A percentile compares a stretch with the other conserved stretches of the same genome.
Conservation (phyloP, 2,329 filamentous ascomycete genomes). For the Huntiella moniliformis region DNA sequence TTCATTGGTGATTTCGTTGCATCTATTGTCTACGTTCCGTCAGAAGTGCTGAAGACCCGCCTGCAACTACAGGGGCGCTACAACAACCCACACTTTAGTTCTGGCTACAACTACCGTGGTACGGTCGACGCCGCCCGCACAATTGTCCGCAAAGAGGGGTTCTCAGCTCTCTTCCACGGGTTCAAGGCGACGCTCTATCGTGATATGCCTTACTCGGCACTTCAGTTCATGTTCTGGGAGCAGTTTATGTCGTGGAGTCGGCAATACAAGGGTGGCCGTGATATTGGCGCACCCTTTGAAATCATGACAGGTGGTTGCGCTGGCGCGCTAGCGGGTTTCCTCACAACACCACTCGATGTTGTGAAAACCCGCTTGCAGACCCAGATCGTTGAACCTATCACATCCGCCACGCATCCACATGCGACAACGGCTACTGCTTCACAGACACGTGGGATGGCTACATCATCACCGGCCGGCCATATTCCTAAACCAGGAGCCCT, state of each 20-base stretch:
- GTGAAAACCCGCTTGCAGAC: conserved; percentile 96
- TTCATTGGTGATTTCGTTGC: conserved; percentile 84
- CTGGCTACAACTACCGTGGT: conserved; percentile 87
- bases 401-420: conserved; percentile 18
- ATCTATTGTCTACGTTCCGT: conserved; percentile 85
- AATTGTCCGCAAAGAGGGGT: conserved; percentile 66
- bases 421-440: conserved; percentile 15
- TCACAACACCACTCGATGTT: conserved; percentile 91
- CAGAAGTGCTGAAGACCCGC: conserved; percentile 93
- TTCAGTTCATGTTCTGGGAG: conserved; percentile 98
- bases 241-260: conserved; percentile 73
- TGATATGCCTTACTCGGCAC: conserved; percentile 83
- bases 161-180: conserved; percentile 79
- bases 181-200: conserved; percentile 91
- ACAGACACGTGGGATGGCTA: conserved; percentile 64
- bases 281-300: conserved; percentile 73
- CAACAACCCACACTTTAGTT: conserved; percentile 86
- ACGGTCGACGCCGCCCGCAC: conserved; percentile 71
- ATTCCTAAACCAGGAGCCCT: conserved; percentile 61
- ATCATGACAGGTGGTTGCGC: conserved; percentile 77
- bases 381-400: conserved; percentile 35
- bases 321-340: conserved; percentile 78
- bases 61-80: conserved; percentile 85
- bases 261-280: conserved; percentile 55
- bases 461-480: conserved; percentile 72